These are phyloP conservation scores for Kwoniella sp. DNA, from an alignment of 768 basidiomycete genomes.

Conservation along the genomic window DNA sequence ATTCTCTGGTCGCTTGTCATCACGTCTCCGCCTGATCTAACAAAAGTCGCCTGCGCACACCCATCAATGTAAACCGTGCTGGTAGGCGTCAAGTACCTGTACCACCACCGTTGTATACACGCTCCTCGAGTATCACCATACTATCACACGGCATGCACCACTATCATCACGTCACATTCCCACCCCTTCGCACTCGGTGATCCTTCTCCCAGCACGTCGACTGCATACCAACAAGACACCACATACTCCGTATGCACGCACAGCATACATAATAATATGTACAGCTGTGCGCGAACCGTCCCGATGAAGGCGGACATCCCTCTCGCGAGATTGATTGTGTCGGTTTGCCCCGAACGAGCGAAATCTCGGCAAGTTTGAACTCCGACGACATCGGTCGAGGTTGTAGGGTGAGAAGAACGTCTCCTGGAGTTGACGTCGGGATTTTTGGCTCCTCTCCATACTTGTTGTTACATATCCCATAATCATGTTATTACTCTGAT, in stretches of 20 bases:
- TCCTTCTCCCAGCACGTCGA: too few species aligned
- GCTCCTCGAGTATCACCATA: not conserved
- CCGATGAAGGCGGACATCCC: not conserved
- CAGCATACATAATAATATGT: too few species aligned
- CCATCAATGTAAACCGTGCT: too few species aligned
- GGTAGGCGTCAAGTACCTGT: not conserved
- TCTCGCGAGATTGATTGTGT: not conserved
- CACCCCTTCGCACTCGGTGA: not conserved
- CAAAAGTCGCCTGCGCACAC: too few species aligned
- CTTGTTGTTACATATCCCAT: not conserved
- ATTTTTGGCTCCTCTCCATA: not conserved
- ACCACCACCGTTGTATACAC: slow-evolving; percentile 9
- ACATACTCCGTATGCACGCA: too few species aligned
- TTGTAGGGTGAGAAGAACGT: not conserved
- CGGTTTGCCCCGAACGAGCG: not conserved
- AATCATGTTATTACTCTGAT: too few species aligned
- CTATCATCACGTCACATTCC: slow-evolving; percentile 2
- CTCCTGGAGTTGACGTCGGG: too few species aligned
- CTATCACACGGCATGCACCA: not conserved
- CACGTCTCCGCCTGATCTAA: too few species aligned
- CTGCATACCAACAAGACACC: too few species aligned
- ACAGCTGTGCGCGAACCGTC: too few species aligned
- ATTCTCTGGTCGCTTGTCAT: not conserved
- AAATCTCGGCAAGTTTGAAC: not conserved
- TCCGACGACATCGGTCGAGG: not conserved